Evolutionary conservation across 106 monocot species (phyloP).

Genomic region (Phalaenopsis equestris): DNA sequence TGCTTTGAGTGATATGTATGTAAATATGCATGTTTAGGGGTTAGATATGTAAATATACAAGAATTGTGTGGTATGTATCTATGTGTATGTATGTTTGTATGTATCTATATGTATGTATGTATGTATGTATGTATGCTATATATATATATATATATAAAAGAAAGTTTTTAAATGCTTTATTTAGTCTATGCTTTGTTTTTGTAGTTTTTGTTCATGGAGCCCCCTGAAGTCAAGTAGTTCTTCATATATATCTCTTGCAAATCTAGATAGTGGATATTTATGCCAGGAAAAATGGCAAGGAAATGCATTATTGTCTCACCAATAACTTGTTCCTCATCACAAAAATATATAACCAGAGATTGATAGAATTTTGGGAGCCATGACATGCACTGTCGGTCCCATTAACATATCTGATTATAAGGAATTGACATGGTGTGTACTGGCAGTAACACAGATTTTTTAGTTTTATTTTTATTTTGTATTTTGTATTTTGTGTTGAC

Average conservation of each 20-base stretch:
- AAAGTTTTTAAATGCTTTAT: neutral
- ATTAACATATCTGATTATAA: neutral
- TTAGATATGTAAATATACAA: too few species aligned
- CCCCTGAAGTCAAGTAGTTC: neutral
- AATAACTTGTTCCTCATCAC: neutral
- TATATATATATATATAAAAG: neutral
- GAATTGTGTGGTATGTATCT: too few species aligned
- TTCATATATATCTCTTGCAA: neutral
- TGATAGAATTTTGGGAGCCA: neutral
- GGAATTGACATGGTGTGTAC: too few species aligned
- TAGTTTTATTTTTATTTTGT: too few species aligned
- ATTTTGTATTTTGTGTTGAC: too few species aligned
- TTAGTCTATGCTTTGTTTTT: neutral
- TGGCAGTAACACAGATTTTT: too few species aligned
- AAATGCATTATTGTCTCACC: neutral
- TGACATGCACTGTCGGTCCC: neutral
- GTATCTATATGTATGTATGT: too few species aligned
- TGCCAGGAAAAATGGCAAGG: neutral
- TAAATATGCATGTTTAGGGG: too few species aligned
- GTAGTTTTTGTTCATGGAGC: neutral
- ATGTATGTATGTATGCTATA: too few species aligned
- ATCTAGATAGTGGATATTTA: neutral
- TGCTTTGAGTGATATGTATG: too few species aligned
- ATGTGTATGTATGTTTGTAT: too few species aligned
- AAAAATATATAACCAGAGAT: neutral